Evolutionary conservation across 169 alveolate genomes (phyloP).

Genomic region (Amoebophrya sp.): DNA sequence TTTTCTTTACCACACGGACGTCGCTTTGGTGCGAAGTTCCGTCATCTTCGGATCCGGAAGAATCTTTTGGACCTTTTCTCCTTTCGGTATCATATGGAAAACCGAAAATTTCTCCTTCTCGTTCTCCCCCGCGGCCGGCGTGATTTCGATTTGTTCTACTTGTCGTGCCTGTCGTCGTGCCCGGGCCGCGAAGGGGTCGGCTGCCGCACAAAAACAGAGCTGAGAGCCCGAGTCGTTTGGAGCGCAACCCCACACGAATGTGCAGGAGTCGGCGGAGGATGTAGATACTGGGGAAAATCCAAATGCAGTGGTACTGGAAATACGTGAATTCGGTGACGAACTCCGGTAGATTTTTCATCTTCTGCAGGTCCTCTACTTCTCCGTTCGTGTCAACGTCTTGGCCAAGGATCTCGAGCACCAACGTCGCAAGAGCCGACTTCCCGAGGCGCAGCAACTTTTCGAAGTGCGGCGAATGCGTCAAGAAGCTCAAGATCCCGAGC

Average conservation of each 20-base stretch:
- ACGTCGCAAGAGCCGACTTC: background rate
- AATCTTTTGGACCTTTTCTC: too few relatives aligned
- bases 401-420: background rate
- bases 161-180: too few relatives aligned
- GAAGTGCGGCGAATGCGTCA: background rate
- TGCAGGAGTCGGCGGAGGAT: background rate
- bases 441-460: background rate
- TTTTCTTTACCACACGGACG: too few relatives aligned
- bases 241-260: background rate
- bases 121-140: background rate
- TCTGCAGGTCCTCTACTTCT: background rate
- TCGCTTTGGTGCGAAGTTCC: background rate
- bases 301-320: conserved; percentile 15
- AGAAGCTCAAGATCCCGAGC: background rate
- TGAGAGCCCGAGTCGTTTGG: background rate
- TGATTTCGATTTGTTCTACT: too few relatives aligned
- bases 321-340: background rate
- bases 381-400: background rate
- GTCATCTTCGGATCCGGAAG: background rate
- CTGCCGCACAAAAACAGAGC: background rate
- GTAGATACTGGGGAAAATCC: background rate
- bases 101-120: background rate
- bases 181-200: background rate
- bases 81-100: too few relatives aligned
- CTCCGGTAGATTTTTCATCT: background rate